Percentiles rank a stretch among this genome's conserved stretches.
Evolutionary conservation across 1,284 basidiomycete species (phyloP).

Genomic region (Cutaneotrichosporon dermatis): DNA sequence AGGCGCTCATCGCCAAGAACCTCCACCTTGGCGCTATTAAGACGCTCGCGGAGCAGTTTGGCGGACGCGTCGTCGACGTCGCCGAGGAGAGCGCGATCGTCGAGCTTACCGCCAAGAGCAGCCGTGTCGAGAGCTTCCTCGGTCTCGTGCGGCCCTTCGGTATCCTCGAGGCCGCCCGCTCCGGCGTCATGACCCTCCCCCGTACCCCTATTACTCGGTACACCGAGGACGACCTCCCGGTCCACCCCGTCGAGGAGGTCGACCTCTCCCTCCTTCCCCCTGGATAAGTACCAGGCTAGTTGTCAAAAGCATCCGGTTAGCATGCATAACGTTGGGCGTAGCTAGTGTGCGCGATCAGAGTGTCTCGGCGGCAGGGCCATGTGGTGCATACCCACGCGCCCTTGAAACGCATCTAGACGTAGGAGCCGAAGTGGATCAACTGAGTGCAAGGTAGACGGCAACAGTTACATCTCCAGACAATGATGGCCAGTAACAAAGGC

Average conservation of each 20-base stretch:
- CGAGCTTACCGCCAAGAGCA: slow-evolving; percentile 89
- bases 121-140: slow-evolving; percentile 88
- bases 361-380: not conserved
- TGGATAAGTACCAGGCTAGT: slow-evolving; percentile 55
- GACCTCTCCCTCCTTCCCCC: slow-evolving; percentile 87
- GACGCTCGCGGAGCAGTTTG: slow-evolving; percentile 80
- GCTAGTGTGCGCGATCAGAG: not conserved
- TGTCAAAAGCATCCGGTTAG: slow-evolving; percentile 7
- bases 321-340: not conserved
- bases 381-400: too few relatives aligned
- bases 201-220: slow-evolving; percentile 74
- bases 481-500: too few relatives aligned
- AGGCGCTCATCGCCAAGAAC: slow-evolving; percentile 84
- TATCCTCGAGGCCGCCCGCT: slow-evolving; percentile 85
- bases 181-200: slow-evolving; percentile 90
- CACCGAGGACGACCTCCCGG: slow-evolving; percentile 59
- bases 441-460: not conserved
- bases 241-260: slow-evolving; percentile 56
- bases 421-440: not conserved
- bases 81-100: slow-evolving; percentile 91
- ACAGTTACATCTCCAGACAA: too few relatives aligned
- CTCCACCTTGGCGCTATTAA: slow-evolving; percentile 83
- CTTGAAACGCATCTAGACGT: too few relatives aligned
- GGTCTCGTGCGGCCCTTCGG: slow-evolving; percentile 91
- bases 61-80: slow-evolving; percentile 89